Percentiles rank a stretch among this genome's conserved stretches.
Evolutionary conservation across 331 rosid species (phyloP).

Genomic region (Erythrophleum ivorense): DNA sequence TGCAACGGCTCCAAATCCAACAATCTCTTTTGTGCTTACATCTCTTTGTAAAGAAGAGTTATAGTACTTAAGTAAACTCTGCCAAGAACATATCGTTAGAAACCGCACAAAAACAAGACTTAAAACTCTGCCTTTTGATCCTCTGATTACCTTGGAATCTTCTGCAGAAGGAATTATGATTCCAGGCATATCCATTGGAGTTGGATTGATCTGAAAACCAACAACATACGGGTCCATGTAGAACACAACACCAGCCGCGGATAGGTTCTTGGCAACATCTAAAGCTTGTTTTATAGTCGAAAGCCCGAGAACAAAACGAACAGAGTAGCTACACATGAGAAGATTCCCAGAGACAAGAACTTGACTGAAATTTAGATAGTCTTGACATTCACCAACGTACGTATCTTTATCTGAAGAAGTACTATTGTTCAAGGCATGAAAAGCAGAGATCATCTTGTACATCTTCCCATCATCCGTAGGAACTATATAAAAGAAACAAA

Average conservation of each 20-base stretch:
- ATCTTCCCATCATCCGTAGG: constrained; percentile 51
- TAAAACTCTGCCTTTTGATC: too few species aligned
- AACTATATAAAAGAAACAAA: too few species aligned
- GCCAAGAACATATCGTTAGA: constrained; percentile 10
- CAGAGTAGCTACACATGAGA: constrained; percentile 93
- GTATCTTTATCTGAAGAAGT: constrained; percentile 55
- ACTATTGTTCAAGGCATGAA: constrained; percentile 67
- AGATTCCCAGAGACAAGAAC: constrained; percentile 71
- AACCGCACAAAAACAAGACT: too few species aligned
- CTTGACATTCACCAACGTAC: constrained; percentile 93
- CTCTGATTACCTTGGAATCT: constrained; percentile 94
- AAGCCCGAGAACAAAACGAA: constrained; percentile 85
- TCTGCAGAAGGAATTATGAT: constrained; percentile 75
- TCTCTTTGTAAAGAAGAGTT: constrained; percentile 83
- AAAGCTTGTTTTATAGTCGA: constrained; percentile 72
- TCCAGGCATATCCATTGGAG: constrained; percentile 75
- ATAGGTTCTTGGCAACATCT: constrained; percentile 73
- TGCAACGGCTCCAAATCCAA: constrained; percentile 77
- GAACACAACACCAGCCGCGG: constrained; percentile 90
- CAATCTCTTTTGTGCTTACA: constrained; percentile 53
- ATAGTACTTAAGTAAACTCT: constrained; percentile 81
- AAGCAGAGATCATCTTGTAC: constrained; percentile 68
- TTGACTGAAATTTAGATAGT: constrained; percentile 58
- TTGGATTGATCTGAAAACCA: constrained; percentile 87
- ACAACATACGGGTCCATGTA: constrained; percentile 84